phyloP scores from a whole-genome alignment of 192 early-diverging fungal species.

The Diversispora epigaea region DNA sequence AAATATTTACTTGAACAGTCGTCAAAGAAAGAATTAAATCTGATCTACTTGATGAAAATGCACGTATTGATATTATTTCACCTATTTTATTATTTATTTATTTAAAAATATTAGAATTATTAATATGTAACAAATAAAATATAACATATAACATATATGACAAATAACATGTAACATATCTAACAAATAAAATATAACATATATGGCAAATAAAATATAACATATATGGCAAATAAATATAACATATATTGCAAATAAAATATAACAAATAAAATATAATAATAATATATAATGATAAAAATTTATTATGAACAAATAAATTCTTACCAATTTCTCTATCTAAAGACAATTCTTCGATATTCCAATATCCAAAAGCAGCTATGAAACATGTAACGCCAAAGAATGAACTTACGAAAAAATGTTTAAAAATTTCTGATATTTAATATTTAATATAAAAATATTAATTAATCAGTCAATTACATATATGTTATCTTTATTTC shows the following conservation, averaged over 20 bases:
- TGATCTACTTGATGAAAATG: slow-evolving; percentile 12
- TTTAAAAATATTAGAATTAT: not conserved
- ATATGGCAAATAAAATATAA: too few relatives aligned
- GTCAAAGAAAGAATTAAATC: slow-evolving; percentile 15
- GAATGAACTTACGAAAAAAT: slow-evolving; percentile 29
- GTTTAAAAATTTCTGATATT: not conserved
- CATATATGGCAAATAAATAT: too few relatives aligned
- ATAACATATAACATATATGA: not conserved
- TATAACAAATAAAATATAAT: too few relatives aligned
- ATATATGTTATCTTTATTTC: not conserved
- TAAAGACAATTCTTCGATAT: slow-evolving; percentile 9
- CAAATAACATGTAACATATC: too few relatives aligned
- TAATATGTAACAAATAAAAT: not conserved
- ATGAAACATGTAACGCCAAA: slow-evolving; percentile 21
- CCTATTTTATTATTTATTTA: not conserved
- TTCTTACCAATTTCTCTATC: slow-evolving; percentile 25
- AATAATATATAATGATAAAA: too few relatives aligned
- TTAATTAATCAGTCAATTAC: not conserved
- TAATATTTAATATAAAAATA: not conserved
- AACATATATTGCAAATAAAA: too few relatives aligned
- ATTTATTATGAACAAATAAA: not conserved
- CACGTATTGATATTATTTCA: slow-evolving; percentile 27
- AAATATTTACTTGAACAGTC: slow-evolving; percentile 20
- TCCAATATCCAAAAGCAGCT: slow-evolving; percentile 8
- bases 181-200: not conserved